Conservation (phyloP, 768 basidiomycete species). For the Coprinopsis marcescibilis region DNA sequence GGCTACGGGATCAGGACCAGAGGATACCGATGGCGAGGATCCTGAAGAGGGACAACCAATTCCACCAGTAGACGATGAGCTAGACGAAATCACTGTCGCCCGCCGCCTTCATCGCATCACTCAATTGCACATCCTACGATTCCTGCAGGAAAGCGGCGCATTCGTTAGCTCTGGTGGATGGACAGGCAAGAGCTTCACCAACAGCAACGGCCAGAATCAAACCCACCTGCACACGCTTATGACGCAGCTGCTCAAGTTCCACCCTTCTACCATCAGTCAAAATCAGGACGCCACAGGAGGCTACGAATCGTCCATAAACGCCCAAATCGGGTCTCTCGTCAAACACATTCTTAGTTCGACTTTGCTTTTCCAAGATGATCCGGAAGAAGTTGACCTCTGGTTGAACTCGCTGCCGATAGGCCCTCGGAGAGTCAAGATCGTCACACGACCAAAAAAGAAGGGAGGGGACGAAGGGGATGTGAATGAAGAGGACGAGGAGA, state of each 20-base stretch:
- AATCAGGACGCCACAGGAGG: conserved; percentile 21
- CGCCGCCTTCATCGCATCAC: conserved; percentile 39
- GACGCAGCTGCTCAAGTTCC: conserved; percentile 1
- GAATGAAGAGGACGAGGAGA: conserved; percentile 4
- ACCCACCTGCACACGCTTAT: conserved; percentile 70
- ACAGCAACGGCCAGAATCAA: neutral
- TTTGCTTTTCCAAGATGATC: conserved; percentile 59
- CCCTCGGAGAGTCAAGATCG: conserved; percentile 3
- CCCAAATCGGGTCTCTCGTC: conserved; percentile 48
- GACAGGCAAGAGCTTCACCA: conserved; percentile 47
- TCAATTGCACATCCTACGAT: conserved; percentile 71
- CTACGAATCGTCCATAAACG: conserved; percentile 46
- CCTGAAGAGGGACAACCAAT: conserved; percentile 1
- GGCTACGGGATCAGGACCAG: conserved; percentile 14
- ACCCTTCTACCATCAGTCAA: neutral
- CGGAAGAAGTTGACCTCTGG: conserved; percentile 7
- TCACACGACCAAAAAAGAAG: conserved; percentile 3
- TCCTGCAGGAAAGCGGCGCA: conserved; percentile 72
- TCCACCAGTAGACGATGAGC: conserved; percentile 4
- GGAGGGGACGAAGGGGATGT: neutral
- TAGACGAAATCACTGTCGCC: conserved; percentile 12
- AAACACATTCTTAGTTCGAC: conserved; percentile 61
- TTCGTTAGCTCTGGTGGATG: conserved; percentile 48
- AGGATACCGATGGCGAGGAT: neutral
- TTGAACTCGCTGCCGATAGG: neutral